These are phyloP conservation scores for thale cress (Arabidopsis thaliana) DNA, from an alignment of 345 rosid genomes.

Conservation along the genomic window TAIR10.1 NC_003075.7:386001-386500, in stretches of 20 bases:
- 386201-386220: slow-evolving; percentile 77
- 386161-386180: slow-evolving; percentile 69
- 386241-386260: slow-evolving; percentile 3
- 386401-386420: background rate
- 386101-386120: slow-evolving; percentile 64
- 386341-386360: slow-evolving; percentile 17
- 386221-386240: slow-evolving; percentile 45
- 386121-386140: slow-evolving; percentile 64
- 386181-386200: slow-evolving; percentile 84
- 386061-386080: slow-evolving; percentile 91
- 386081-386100: slow-evolving; percentile 89
- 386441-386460: slow-evolving; percentile 8
- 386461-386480: slow-evolving; percentile 14
- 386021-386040: slow-evolving; percentile 91
- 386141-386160: slow-evolving; percentile 77
- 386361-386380: slow-evolving; percentile 16
- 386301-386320: slow-evolving; percentile 32
- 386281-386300: slow-evolving; percentile 35
- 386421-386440: slow-evolving; percentile 14
- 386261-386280: background rate
- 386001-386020: slow-evolving; percentile 81
- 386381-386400: background rate
- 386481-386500: slow-evolving; percentile 43
- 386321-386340: slow-evolving; percentile 12
- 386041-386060: slow-evolving; percentile 74